Percentiles rank a stretch among this genome's conserved stretches.
Conservation (phyloP, 2,329 filamentous ascomycete genomes). For the Beauveria australis region DNA sequence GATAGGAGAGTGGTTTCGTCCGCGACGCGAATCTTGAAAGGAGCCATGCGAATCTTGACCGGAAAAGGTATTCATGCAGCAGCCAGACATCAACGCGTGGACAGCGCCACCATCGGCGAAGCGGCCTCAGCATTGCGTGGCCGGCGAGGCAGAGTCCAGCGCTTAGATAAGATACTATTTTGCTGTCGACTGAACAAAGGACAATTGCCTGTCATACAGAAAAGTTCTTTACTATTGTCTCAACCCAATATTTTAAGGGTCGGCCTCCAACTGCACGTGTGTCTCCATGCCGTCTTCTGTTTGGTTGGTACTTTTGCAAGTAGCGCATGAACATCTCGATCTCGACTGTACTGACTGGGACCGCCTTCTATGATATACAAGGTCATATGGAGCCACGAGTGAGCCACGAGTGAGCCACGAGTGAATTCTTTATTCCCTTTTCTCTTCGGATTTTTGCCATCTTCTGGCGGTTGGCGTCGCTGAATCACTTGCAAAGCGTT, state of each 20-base stretch:
- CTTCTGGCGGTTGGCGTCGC: background rate
- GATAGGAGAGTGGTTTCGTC: background rate
- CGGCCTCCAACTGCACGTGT: background rate
- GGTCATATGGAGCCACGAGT: background rate
- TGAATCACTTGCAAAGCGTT: conserved; percentile 12
- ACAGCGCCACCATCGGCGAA: background rate
- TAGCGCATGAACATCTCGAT: background rate
- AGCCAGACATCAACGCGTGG: background rate
- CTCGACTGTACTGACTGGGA: background rate
- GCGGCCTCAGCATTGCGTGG: background rate
- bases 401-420: background rate
- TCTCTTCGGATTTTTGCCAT: background rate
- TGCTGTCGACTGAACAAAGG: too few species aligned
- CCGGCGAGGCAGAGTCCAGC: too few species aligned
- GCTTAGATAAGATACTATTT: too few species aligned
- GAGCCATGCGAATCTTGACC: background rate
- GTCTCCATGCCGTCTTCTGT: background rate
- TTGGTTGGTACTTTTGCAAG: background rate
- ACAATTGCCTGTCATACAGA: too few species aligned
- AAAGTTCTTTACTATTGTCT: too few species aligned
- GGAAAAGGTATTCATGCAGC: background rate
- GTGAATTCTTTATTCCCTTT: background rate
- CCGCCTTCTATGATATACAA: background rate
- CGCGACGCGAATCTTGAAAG: background rate
- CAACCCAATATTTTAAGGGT: background rate